Evolutionary conservation across 805 yeast genomes (phyloP), one percentile per base, ranked within the genome.

Genomic region (Saccharomycopsis synnaedendra): DNA sequence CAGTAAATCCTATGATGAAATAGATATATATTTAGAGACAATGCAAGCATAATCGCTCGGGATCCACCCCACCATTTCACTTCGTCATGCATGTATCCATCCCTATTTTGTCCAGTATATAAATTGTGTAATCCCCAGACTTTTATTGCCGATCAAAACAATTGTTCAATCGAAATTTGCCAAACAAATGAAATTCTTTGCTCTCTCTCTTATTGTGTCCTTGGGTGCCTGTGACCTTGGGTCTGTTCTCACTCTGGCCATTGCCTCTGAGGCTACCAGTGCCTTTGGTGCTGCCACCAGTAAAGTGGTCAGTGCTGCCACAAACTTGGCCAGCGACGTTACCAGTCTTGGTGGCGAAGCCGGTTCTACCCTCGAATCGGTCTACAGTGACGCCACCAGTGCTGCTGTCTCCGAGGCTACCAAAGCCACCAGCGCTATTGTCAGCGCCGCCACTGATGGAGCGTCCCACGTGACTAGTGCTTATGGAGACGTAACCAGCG

Each of bases 221-320:
- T 41, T 34, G 6, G 42, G 29, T 8, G 51, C 51, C 27, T 27
- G 37, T 19, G 51, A 44, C 27, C n/a, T 46, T 28, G 45, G 32
- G 9, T 36, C 42, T 29, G 6, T 32, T 3, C 45, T 42, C 29
- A 38, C 45, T 19, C 10, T 29, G 35, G 40, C 30, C 1, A 5
- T 38, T 28, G 41, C 44, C 37, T 37, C 34, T 35, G 49, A 33
- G 27, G 50, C 32, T 34, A 40, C 44, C 27, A 41, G 46, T 28
- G 50, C 39, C 28, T 42, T 40, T 28, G 46, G 46, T 11, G 52
- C 11, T 36, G 44, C 35, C 31, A 39, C 46, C 43, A 34, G 41
- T 33, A 49, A 32, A 36, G 48, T 37, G 32, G 46, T 44, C 29
- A 28, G 42, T 5, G 48, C 32, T 28, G 51, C 45, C 42, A 41